Evolutionary conservation across 768 basidiomycete species (phyloP), one percentile per base, ranked within the genome.

Genomic region (Tulasnella sp.): DNA sequence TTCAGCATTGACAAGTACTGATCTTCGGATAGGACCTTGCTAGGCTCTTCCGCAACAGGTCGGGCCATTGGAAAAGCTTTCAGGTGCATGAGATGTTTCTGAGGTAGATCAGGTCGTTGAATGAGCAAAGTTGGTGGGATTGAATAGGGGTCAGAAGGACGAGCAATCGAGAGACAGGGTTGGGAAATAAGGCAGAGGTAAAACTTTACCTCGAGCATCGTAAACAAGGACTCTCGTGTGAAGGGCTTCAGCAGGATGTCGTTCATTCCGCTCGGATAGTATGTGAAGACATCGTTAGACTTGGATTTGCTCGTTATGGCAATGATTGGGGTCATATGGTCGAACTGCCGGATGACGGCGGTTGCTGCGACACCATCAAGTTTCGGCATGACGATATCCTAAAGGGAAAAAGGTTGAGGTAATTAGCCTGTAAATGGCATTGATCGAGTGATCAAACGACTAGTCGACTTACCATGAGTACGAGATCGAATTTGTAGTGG

Each of bases 251-350:
- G 93, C 20, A 99, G 86, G 77, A 98, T 93, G 84, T 98, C 96
- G 84, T 96, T 98, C 96, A 98, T 98, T 23, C 96, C 93, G 57
- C 91, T 91, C 35, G 91, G 90, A 83, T 92, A 93, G 82, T 96
- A 97, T 9, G 91, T 93, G 90, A 96, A 91, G 80, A 97, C 92
- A 84, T 97, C 93, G 84, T 92, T 92, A 35, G 96, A 95, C 81
- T 94, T 93, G 76, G 93, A 94, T 83, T 96, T 96, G 82, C 91
- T 92, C 74, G 96, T 99, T 96, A 99, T 99, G 32, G 95, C 96
- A 80, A 99, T 98, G 83, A 99, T 98, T 4, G 97, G 97, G 55
- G 96, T 98, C 86, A 91, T 92, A 78, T 91, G 90, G 85, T 98
- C 96, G 83, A 98, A 99, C 85, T 96, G 94, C 20, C 97, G 88